These are phyloP conservation scores for Scalesia atractyloides DNA, from an alignment of 129 eudicot genomes.

Conservation along the genomic window DNA sequence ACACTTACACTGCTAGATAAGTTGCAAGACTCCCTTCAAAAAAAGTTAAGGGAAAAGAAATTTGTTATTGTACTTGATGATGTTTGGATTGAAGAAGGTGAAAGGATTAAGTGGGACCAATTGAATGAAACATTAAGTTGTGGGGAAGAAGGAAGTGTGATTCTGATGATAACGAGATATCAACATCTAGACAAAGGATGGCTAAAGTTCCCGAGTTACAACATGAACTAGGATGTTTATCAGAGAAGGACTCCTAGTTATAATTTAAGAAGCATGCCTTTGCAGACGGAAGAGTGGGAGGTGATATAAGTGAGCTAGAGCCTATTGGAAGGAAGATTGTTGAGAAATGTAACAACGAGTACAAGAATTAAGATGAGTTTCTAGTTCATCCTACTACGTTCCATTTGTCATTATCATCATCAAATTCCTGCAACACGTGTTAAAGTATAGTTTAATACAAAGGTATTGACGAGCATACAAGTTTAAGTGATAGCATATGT, in stretches of 20 bases:
- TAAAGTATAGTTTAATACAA: no score
- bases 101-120: constrained; percentile 17
- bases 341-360: constrained; percentile 12
- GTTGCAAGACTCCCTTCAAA: not conserved
- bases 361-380: no score
- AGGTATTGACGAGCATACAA: no score
- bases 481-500: no score
- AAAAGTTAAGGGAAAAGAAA: constrained; percentile 6
- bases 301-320: constrained; percentile 19
- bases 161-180: constrained; percentile 30
- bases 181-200: constrained; percentile 2
- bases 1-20: not conserved
- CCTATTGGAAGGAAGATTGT: constrained; percentile 20
- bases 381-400: no score
- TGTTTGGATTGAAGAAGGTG: constrained; percentile 32
- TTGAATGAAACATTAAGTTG: constrained; percentile 18
- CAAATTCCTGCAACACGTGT: no score
- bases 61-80: constrained; percentile 42
- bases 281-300: constrained; percentile 10
- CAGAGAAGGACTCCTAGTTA: constrained; percentile 24
- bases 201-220: constrained; percentile 20
- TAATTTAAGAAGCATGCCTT: constrained; percentile 33
- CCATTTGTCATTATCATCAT: no score
- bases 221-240: constrained; percentile 18
- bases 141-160: constrained; percentile 26